Percentiles rank a stretch among this genome's conserved stretches.
These are phyloP conservation scores for Trichophyton benhamiae DNA, from an alignment of 2,329 filamentous ascomycete genomes.

Conservation along the genomic window DNA sequence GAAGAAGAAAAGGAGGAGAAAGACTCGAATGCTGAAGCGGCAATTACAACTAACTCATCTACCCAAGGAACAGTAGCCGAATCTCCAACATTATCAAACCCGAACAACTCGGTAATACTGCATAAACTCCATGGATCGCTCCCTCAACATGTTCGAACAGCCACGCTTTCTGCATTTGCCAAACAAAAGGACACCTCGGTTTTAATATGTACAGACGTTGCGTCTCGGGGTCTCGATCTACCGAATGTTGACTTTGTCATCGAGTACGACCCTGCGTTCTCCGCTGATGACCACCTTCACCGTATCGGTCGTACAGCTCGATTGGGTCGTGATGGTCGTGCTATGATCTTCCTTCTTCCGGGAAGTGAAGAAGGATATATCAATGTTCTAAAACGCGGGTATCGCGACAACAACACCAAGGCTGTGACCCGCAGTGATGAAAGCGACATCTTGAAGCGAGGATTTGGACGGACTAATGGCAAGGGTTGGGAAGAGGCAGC, in stretches of 20 bases:
- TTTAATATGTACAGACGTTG: conserved; percentile 87
- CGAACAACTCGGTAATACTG: conserved; percentile 64
- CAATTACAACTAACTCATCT: conserved; percentile 3
- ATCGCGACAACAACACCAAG: conserved; percentile 49
- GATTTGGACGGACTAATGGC: conserved; percentile 40
- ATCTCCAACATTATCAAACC: conserved; percentile 59
- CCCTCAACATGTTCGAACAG: conserved; percentile 72
- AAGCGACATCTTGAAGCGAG: conserved; percentile 56
- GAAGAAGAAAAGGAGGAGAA: neutral
- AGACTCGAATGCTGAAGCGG: neutral
- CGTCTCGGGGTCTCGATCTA: conserved; percentile 87
- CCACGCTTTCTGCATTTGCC: conserved; percentile 71
- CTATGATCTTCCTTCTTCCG: conserved; percentile 78
- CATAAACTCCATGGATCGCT: conserved; percentile 88
- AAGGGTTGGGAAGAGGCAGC: conserved; percentile 52
- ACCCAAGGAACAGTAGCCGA: conserved; percentile 39
- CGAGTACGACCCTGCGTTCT: conserved; percentile 93
- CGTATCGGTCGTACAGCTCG: conserved; percentile 89
- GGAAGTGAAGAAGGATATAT: conserved; percentile 90
- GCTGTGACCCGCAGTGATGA: conserved; percentile 50
- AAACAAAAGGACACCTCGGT: conserved; percentile 62
- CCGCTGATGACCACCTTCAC: conserved; percentile 84
- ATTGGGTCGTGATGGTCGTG: conserved; percentile 76
- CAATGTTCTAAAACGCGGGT: conserved; percentile 58
- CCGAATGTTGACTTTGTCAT: conserved; percentile 90